Base-by-base conservation (phyloP, 1,139 yeast species). In the Kluyveromyces sp. region DNA sequence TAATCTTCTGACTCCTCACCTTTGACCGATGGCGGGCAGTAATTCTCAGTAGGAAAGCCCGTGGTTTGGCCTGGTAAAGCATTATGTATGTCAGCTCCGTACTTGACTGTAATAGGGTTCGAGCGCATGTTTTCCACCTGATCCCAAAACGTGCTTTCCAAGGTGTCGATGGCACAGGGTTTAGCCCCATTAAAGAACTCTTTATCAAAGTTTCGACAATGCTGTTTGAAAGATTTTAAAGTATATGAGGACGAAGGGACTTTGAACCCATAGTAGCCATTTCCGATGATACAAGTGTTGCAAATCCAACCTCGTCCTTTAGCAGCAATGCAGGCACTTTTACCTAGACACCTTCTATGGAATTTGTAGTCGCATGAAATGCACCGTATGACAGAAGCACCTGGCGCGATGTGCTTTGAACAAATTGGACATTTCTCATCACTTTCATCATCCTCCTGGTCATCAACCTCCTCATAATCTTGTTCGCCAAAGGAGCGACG, bases 261-360 rank as follows among this genome's bases (percentile, higher is more conserved):
- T 53, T 83, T 89, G 61, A 89, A 89, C 0, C 95, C 95, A 58
- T 87, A 89, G 53, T 82, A 92, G 1, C 94, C 94, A 2, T 89
- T 83, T 0, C 95, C 96, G 4, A 84, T 71, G 13, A 89, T 68
- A 61, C 97, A 89, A 48, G 75, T 75, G 40, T 81, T 83, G 61
- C 97, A 89, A 57, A 72, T 82, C 95, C 96, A 88, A 15, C 67
- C 58, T 0, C 88, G 88, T 7, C 11, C 34, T 15, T 15, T 32
- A 4, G 34, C 12, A 33, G 16, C 1, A 78, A 78, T 1, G 83
- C 78, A 1, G 67, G 36, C 26, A 9, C 13, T 7, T 12, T 18
- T 33, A 8, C 26, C 65, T 11, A 86, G 65, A 56, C 95, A 86
- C 36, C 67, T 62, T 63, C 70, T 69, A 59, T 88, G 96, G 61